Evolutionary conservation across 352 stramenopile genomes (phyloP).

Genomic region (Globisporangium cederbergense): DNA sequence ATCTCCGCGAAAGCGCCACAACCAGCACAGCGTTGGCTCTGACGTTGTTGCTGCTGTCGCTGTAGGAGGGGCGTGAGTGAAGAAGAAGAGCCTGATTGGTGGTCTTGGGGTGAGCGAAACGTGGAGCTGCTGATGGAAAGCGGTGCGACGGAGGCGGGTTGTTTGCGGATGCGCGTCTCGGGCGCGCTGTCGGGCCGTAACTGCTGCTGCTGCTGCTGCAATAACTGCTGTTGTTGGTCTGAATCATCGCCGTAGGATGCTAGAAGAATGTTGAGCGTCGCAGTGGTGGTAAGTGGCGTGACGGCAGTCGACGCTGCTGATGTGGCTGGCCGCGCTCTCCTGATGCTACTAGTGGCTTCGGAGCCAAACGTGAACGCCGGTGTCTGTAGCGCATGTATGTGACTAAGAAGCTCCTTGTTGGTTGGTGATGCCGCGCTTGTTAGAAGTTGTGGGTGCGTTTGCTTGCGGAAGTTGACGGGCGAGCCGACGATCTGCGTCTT

Average conservation of each 20-base stretch:
- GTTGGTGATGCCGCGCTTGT: not conserved
- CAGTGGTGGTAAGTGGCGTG: constrained; percentile 22
- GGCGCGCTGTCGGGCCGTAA: constrained; percentile 5
- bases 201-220: not conserved
- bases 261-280: constrained; percentile 38
- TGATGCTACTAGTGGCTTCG: not conserved
- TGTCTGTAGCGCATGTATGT: not conserved
- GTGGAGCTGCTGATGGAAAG: not conserved
- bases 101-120: not conserved
- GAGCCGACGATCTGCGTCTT: constrained; percentile 14
- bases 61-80: constrained; percentile 4
- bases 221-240: constrained; percentile 7
- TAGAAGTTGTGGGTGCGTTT: not conserved
- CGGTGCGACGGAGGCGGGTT: constrained; percentile 2
- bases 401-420: not conserved
- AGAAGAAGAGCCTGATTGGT: not conserved
- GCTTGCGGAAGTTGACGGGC: constrained; percentile 15
- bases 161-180: constrained; percentile 8
- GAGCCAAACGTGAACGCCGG: not conserved
- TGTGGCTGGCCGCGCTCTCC: not conserved
- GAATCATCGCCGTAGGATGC: constrained; percentile 1
- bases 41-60: constrained; percentile 1
- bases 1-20: constrained; percentile 67
- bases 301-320: not conserved
- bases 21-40: constrained; percentile 44